Evolutionary conservation across 2,329 filamentous ascomycete genomes (phyloP).

Genomic region (Fusarium tanahbumbuense): DNA sequence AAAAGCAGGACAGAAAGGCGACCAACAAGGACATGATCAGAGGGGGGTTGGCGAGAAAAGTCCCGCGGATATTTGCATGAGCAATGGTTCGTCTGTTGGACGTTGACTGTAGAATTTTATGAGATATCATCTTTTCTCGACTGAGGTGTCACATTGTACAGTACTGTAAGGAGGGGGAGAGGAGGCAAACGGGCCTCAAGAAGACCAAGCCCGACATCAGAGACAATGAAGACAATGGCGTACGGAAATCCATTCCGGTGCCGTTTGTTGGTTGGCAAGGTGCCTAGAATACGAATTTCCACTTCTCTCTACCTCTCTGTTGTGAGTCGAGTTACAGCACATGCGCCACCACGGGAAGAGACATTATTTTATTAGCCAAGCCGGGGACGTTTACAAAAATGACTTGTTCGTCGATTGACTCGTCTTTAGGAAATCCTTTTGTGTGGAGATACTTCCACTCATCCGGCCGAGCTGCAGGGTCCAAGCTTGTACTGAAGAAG

Average conservation of each 20-base stretch:
- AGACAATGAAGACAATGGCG: not conserved
- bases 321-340: conserved; percentile 16
- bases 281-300: not conserved
- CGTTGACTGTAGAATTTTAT: conserved; percentile 12
- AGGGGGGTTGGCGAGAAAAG: not conserved
- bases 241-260: not conserved
- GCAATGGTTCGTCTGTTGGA: not conserved
- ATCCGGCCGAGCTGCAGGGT: conserved; percentile 4
- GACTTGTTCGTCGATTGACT: conserved; percentile 1
- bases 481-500: not conserved
- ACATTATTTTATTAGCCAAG: conserved; percentile 11
- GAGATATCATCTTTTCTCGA: conserved; percentile 33
- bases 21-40: conserved; percentile 15
- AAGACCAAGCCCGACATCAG: not conserved
- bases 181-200: conserved; percentile 16
- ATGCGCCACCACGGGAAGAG: conserved; percentile 17
- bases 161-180: conserved; percentile 11
- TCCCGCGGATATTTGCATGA: not conserved
- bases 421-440: not conserved
- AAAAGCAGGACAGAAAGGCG: not conserved
- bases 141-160: conserved; percentile 14
- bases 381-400: conserved; percentile 9
- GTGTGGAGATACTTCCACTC: conserved; percentile 1
- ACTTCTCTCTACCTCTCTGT: not conserved
- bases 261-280: not conserved